Percentiles rank a stretch among this genome's conserved stretches.
phyloP scores from a whole-genome alignment of 1,139 yeast genomes.

The Insectozyma bohioensis region DNA sequence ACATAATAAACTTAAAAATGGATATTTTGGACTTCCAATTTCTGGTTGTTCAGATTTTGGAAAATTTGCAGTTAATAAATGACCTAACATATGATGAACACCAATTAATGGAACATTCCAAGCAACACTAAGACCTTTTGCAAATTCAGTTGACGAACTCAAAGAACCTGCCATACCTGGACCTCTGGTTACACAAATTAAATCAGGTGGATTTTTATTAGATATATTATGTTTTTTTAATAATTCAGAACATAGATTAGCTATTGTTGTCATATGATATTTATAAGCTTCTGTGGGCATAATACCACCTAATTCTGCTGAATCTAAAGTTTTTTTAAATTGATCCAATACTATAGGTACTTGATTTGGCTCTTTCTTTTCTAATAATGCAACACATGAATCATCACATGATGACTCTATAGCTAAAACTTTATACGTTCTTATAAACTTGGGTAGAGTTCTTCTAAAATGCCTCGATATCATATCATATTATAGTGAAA shows the following conservation, averaged over 20 bases:
- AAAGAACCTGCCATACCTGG: slow-evolving; percentile 97
- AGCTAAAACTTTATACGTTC: slow-evolving; percentile 69
- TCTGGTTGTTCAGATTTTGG: slow-evolving; percentile 35
- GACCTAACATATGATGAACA: slow-evolving; percentile 97
- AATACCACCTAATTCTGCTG: slow-evolving; percentile 74
- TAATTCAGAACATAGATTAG: slow-evolving; percentile 25
- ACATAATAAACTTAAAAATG: slow-evolving; percentile 76
- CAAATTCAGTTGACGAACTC: slow-evolving; percentile 78
- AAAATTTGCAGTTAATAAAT: slow-evolving; percentile 69
- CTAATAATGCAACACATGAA: slow-evolving; percentile 79
- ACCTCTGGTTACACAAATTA: slow-evolving; percentile 89
- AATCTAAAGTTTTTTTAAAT: slow-evolving; percentile 63
- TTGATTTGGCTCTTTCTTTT: slow-evolving; percentile 33
- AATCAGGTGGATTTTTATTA: slow-evolving; percentile 52
- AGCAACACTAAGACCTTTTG: slow-evolving; percentile 80
- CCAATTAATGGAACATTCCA: slow-evolving; percentile 80
- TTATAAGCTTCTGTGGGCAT: slow-evolving; percentile 83
- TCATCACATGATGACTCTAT: slow-evolving; percentile 96
- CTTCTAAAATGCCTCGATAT: slow-evolving; percentile 3
- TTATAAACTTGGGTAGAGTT: slow-evolving; percentile 6
- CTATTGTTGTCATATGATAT: slow-evolving; percentile 66
- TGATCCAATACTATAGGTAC: slow-evolving; percentile 61
- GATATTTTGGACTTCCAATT: slow-evolving; percentile 53
- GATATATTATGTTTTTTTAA: slow-evolving; percentile 25
- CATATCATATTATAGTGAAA: slow-evolving; percentile 13